Evolutionary conservation across 2,329 filamentous ascomycete species (phyloP).

Genomic region (Apiospora phragmitis): DNA sequence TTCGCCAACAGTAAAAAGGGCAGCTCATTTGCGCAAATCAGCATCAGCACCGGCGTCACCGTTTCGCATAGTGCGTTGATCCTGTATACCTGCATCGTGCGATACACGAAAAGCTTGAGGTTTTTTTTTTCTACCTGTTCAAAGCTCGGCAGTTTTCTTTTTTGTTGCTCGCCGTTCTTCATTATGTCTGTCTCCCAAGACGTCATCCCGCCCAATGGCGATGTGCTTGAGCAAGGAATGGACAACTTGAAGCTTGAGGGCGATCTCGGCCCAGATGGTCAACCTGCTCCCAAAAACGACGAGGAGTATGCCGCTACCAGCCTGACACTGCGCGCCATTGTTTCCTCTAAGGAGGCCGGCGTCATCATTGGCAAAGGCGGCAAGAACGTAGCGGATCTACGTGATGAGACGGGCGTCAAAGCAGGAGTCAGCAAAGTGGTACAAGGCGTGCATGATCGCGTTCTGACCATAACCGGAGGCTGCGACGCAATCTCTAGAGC

Average conservation of each 20-base stretch:
- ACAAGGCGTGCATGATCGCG: conserved; percentile 93
- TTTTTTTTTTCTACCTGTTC: neutral
- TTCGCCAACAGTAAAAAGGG: conserved; percentile 22
- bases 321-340: conserved; percentile 93
- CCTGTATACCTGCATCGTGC: neutral
- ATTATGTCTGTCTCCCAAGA: conserved; percentile 66
- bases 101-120: neutral
- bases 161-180: neutral
- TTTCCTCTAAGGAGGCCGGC: conserved; percentile 97
- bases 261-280: conserved; percentile 70
- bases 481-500: conserved; percentile 88
- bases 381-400: conserved; percentile 95
- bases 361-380: conserved; percentile 99
- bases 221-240: conserved; percentile 60
- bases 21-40: conserved; percentile 20
- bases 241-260: conserved; percentile 69
- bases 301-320: conserved; percentile 94
- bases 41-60: conserved; percentile 7
- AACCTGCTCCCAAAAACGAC: conserved; percentile 84
- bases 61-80: neutral
- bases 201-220: conserved; percentile 55
- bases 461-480: conserved; percentile 90
- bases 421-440: conserved; percentile 99
- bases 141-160: neutral
- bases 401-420: conserved; percentile 97